Evolutionary conservation across 2,329 filamentous ascomycete genomes (phyloP), one percentile per base, ranked within the genome.

Genomic region (Colletotrichum trifolii): DNA sequence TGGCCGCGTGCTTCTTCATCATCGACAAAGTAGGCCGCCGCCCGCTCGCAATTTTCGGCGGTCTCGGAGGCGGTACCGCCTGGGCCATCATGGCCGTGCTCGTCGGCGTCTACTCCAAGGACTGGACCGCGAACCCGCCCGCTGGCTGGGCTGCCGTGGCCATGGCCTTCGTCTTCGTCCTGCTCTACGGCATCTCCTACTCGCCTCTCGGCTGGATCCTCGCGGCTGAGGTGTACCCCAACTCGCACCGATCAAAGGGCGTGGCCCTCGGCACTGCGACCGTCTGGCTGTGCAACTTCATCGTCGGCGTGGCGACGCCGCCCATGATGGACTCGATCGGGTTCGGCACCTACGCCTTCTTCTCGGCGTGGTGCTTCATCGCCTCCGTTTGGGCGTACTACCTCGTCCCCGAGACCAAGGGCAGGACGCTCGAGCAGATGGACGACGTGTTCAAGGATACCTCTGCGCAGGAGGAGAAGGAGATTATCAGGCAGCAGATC

Each of bases 401-500:
- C 68, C 81, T 85, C 53, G 82, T 89, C 0, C 87, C 87, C 0
- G 87, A 89, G 71, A 89, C 87, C 0, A 82, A 79, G 52, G 85
- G 85, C 15, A 78, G 75, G 68, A 85, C 79, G 0, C 76, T 88
- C 0, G 85, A 87, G 70, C 82, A 87, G 56, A 87, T 88, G 84
- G 85, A 87, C 66, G 68, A 71, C 1, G 74, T 82, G 0, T 63
- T 63, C n/a, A 52, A 53, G 35, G 60, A 63, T 25, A 63, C 54
- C 6, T 47, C 54, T 8, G 60, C 54, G 17, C 54, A 59, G 35
- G 60, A 63, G 47, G 60, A 63, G 47, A 62, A 62, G 46, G 59
- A 62, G 15, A 62, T 62, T 12, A 62, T 62, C 34, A 50, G 45
- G 53, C 59, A 62, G 46, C 59, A 62, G 39, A 62, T 62, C 33